Percentiles rank a stretch among this genome's conserved stretches.
Conservation (phyloP, 1,284 basidiomycete species). For the Ustilago vetiveriae region DNA sequence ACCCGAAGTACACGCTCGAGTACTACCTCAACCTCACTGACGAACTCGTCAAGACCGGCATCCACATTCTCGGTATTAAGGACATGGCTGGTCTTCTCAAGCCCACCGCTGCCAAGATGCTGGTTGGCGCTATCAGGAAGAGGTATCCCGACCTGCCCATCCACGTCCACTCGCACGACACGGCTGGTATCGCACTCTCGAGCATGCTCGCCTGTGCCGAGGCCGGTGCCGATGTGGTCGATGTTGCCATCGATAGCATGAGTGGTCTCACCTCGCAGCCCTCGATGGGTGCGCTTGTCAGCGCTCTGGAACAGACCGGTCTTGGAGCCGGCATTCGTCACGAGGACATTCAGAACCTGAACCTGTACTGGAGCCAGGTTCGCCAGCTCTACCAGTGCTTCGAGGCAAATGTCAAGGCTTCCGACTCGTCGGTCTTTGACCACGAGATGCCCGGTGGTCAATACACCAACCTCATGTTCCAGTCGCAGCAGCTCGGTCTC, state of each 20-base stretch:
- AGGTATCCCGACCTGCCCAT: slow-evolving; percentile 97
- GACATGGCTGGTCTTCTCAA: slow-evolving; percentile 99
- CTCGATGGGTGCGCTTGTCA: slow-evolving; percentile 94
- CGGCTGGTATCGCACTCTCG: slow-evolving; percentile 95
- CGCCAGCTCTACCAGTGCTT: slow-evolving; percentile 95
- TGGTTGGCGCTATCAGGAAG: slow-evolving; percentile 92
- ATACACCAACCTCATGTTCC: slow-evolving; percentile 78
- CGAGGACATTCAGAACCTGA: slow-evolving; percentile 95
- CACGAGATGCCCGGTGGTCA: slow-evolving; percentile 99
- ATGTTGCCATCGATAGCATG: slow-evolving; percentile 96
- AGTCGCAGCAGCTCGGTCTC: slow-evolving; percentile 94
- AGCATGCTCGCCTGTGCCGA: slow-evolving; percentile 95
- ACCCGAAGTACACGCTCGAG: slow-evolving; percentile 93
- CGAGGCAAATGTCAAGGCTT: slow-evolving; percentile 97
- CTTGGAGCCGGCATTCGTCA: slow-evolving; percentile 97
- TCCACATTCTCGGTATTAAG: slow-evolving; percentile 98
- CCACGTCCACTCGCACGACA: slow-evolving; percentile 99
- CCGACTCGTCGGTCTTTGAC: slow-evolving; percentile 86
- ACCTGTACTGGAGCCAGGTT: slow-evolving; percentile 98
- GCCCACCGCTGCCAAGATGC: slow-evolving; percentile 89
- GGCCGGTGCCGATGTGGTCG: slow-evolving; percentile 96
- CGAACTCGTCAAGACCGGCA: slow-evolving; percentile 91
- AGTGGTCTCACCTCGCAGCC: slow-evolving; percentile 98
- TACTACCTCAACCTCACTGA: slow-evolving; percentile 98
- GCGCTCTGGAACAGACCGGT: slow-evolving; percentile 92